Percentiles rank a stretch among this genome's conserved stretches.
Conservation (phyloP, 257 asterid genomes). For the Datura wrightii region DNA sequence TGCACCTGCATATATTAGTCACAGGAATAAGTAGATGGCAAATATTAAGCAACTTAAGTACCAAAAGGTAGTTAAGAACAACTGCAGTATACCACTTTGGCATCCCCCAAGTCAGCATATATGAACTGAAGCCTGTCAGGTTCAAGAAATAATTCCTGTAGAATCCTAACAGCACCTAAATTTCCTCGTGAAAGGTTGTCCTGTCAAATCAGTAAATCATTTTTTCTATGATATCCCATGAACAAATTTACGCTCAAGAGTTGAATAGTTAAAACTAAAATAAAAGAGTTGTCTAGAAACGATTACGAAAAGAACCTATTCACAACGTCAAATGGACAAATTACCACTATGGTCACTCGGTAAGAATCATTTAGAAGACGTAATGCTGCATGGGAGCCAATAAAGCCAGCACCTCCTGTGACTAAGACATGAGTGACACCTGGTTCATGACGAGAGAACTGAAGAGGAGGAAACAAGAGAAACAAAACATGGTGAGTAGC, state of each 20-base stretch:
- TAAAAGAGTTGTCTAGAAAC: not conserved
- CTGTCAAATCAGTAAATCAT: conserved; percentile 42
- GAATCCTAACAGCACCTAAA: conserved; percentile 71
- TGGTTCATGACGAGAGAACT: conserved; percentile 79
- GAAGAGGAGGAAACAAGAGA: conserved; percentile 32
- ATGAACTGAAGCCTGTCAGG: conserved; percentile 88
- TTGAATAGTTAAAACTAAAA: not conserved
- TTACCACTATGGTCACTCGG: conserved; percentile 94
- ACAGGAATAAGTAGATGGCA: conserved; percentile 26
- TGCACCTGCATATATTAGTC: conserved; percentile 56
- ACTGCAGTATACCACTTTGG: conserved; percentile 63
- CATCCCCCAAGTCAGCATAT: conserved; percentile 86
- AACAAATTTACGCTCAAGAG: not conserved
- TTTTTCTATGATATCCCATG: not conserved
- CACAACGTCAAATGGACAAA: conserved; percentile 19
- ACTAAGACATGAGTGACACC: conserved; percentile 92
- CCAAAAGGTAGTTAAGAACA: not conserved
- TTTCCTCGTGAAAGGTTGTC: conserved; percentile 93
- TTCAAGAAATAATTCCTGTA: conserved; percentile 77
- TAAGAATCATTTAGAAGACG: conserved; percentile 81
- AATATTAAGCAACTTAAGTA: conserved; percentile 21
- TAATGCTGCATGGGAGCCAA: conserved; percentile 90
- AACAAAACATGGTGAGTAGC: not conserved
- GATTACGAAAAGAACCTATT: not conserved
- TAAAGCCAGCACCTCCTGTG: conserved; percentile 96